A percentile compares a stretch with the other conserved stretches of the same genome.
These are phyloP conservation scores for Debaryomyces hansenii DNA, from an alignment of 805 yeast genomes.

Conservation along the genomic window DNA sequence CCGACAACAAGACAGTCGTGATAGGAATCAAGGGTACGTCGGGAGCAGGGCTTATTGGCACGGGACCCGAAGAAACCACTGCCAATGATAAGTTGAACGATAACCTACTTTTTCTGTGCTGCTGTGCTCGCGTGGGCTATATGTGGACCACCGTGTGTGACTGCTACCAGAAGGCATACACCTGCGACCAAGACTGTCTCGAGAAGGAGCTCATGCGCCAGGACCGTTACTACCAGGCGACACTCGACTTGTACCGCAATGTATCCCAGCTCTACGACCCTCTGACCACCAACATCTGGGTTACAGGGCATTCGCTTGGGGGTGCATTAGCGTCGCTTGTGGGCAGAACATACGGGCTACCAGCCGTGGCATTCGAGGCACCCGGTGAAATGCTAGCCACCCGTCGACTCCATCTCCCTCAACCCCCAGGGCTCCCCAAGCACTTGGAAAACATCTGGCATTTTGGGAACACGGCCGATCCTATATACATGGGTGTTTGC, in stretches of 20 bases:
- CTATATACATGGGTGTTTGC: slow-evolving; percentile 94
- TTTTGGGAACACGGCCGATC: slow-evolving; percentile 95
- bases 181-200: slow-evolving; percentile 85
- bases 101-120: slow-evolving; percentile 86
- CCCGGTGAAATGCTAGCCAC: slow-evolving; percentile 91
- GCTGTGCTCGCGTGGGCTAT: slow-evolving; percentile 91
- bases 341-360: slow-evolving; percentile 88
- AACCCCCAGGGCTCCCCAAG: slow-evolving; percentile 85
- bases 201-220: slow-evolving; percentile 71
- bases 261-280: slow-evolving; percentile 68
- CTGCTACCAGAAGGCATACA: slow-evolving; percentile 79
- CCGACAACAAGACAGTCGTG: slow-evolving; percentile 61
- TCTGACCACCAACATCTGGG: slow-evolving; percentile 68
- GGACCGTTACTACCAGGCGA: slow-evolving; percentile 83
- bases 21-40: slow-evolving; percentile 90
- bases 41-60: slow-evolving; percentile 62
- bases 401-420: slow-evolving; percentile 80
- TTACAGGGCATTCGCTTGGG: slow-evolving; percentile 94
- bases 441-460: slow-evolving; percentile 89
- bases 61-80: slow-evolving; percentile 65
- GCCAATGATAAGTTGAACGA: slow-evolving; percentile 82
- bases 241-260: slow-evolving; percentile 70
- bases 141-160: slow-evolving; percentile 96
- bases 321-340: slow-evolving; percentile 80
- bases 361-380: slow-evolving; percentile 87